A percentile compares a stretch with the other conserved stretches of the same genome.
These are phyloP conservation scores for Trichoderma sp. DNA, from an alignment of 2,329 filamentous ascomycete genomes.

Conservation along the genomic window DNA sequence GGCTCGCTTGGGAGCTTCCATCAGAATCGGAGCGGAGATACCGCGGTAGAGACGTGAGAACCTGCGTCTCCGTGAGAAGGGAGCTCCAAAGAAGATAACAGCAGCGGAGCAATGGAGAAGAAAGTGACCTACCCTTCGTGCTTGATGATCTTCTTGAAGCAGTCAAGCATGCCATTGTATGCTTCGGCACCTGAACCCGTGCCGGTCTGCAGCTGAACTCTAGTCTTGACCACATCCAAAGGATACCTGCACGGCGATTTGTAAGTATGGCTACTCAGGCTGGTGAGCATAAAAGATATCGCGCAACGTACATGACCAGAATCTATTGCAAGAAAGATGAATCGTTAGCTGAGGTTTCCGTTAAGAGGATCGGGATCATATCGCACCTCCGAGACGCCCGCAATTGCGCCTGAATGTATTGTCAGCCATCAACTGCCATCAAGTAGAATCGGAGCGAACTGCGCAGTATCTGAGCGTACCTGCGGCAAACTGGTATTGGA, in stretches of 20 bases:
- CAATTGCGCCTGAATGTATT: conserved; percentile 68
- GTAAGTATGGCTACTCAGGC: conserved; percentile 11
- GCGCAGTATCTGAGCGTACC: conserved; percentile 51
- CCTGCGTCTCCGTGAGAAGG: conserved; percentile 44
- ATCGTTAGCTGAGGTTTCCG: background rate
- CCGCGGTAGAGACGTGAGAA: conserved; percentile 91
- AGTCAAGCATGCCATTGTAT: conserved; percentile 98
- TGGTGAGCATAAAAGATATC: background rate
- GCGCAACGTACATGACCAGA: conserved; percentile 69
- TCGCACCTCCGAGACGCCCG: conserved; percentile 90
- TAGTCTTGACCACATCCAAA: conserved; percentile 95
- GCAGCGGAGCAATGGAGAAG: conserved; percentile 7
- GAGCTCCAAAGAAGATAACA: background rate
- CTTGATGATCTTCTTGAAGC: conserved; percentile 94
- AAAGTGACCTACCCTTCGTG: conserved; percentile 78
- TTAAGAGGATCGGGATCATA: background rate
- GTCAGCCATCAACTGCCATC: conserved; percentile 17
- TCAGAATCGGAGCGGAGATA: conserved; percentile 91
- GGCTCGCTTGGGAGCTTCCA: conserved; percentile 91
- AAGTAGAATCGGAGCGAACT: background rate
- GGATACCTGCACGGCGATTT: conserved; percentile 71
- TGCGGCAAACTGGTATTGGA: conserved; percentile 92
- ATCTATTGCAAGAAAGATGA: conserved; percentile 56
- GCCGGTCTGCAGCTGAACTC: conserved; percentile 87
- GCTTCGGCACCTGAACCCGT: conserved; percentile 69